These are phyloP conservation scores for Citrullus amarus DNA, from an alignment of 306 rosid species.

Conservation along the genomic window DNA sequence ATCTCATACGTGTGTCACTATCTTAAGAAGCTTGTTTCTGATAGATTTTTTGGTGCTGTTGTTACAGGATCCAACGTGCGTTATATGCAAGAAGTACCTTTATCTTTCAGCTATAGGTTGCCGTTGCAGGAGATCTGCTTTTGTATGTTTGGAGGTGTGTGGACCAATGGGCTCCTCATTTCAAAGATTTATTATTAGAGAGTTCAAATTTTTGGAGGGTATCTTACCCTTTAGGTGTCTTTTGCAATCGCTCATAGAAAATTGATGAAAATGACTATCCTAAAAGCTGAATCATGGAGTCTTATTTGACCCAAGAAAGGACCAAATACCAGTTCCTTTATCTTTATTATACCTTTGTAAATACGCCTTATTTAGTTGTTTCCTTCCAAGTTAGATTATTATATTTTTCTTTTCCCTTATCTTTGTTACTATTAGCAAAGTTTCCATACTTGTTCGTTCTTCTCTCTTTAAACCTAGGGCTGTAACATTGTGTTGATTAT, in stretches of 20 bases:
- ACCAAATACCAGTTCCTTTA: background rate
- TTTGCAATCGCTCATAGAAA: background rate
- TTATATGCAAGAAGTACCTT: slow-evolving; percentile 90
- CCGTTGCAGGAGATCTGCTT: slow-evolving; percentile 64
- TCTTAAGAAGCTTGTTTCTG: slow-evolving; percentile 14
- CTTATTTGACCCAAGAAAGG: background rate
- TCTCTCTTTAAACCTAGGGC: background rate
- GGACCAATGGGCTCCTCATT: slow-evolving; percentile 9
- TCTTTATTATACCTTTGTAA: background rate
- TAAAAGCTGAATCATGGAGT: background rate
- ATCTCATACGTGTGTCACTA: slow-evolving; percentile 8
- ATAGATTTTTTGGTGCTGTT: slow-evolving; percentile 13
- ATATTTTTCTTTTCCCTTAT: background rate
- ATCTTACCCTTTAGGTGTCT: background rate
- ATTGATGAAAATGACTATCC: background rate
- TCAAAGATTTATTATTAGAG: background rate
- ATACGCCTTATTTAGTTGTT: background rate
- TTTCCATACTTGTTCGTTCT: background rate
- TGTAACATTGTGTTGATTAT: background rate
- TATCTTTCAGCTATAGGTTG: slow-evolving; percentile 88
- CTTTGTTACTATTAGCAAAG: background rate
- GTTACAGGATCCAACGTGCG: slow-evolving; percentile 70
- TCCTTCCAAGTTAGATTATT: background rate
- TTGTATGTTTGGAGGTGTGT: slow-evolving; percentile 85
- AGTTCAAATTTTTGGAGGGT: background rate